A percentile compares a stretch with the other conserved stretches of the same genome.
Conservation (phyloP, 2,329 filamentous ascomycete species). For the Coniochaeta pulveracea region DNA sequence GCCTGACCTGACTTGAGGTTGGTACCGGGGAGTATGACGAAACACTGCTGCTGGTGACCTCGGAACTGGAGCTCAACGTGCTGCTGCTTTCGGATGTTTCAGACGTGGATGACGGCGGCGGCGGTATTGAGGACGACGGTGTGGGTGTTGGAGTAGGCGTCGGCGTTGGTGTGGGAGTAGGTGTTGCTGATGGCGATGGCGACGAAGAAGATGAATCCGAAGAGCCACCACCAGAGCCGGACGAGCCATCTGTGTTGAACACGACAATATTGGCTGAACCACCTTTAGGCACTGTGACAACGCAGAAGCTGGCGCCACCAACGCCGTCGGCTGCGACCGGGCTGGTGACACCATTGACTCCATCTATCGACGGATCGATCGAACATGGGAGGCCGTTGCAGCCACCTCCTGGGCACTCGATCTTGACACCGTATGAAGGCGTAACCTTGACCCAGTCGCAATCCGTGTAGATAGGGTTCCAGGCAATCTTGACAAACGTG, state of each 20-base stretch:
- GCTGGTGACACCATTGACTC: slow-evolving; percentile 48
- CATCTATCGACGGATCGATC: slow-evolving; percentile 49
- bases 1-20: slow-evolving; percentile 9
- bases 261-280: slow-evolving; percentile 57
- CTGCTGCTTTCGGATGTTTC: too few species aligned
- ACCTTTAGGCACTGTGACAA: slow-evolving; percentile 62
- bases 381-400: slow-evolving; percentile 68
- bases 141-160: slow-evolving; percentile 4
- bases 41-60: slow-evolving; percentile 7
- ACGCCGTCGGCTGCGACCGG: slow-evolving; percentile 45
- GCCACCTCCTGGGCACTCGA: slow-evolving; percentile 53
- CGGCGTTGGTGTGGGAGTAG: slow-evolving; percentile 3
- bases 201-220: slow-evolving; percentile 8
- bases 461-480: slow-evolving; percentile 63
- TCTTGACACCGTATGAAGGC: slow-evolving; percentile 57
- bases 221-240: slow-evolving; percentile 10
- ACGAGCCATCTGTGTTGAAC: slow-evolving; percentile 33
- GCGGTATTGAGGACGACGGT: slow-evolving; percentile 9
- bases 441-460: slow-evolving; percentile 40
- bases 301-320: slow-evolving; percentile 60
- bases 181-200: slow-evolving; percentile 8
- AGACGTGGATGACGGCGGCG: slow-evolving; percentile 12
- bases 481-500: slow-evolving; percentile 66
- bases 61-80: slow-evolving; percentile 14
- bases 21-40: slow-evolving; percentile 13